Base-by-base conservation (phyloP, 345 rosid species). In the Gossypium mustelinum region DNA sequence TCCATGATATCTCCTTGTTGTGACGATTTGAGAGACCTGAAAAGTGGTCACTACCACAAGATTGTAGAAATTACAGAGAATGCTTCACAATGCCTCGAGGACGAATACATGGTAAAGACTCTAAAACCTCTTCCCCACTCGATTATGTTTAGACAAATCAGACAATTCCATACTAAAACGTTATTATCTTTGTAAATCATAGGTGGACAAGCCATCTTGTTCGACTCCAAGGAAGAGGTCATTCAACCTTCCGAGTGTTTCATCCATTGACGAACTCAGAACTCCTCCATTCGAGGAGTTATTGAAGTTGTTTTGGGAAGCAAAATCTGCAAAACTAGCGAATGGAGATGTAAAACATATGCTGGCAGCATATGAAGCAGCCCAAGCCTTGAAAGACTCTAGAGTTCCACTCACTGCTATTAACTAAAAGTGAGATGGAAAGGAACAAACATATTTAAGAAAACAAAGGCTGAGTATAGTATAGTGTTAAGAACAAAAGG, bases 201-300 rank as follows among this genome's bases (percentile, higher is more conserved):
- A 95, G 99, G 91, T 93, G 74, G 98, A 95, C 75, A 90, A 91
- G 74, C 94, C 97, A 13, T 87, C 99, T 43, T 93, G 98, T 84
- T 95, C 98, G 9, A 93, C 97, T 7, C 99, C 97, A 0, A 88
- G 86, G 76, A 91, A 87, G 87, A 90, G 99, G 81, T 74, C 82
- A 34, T 86, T 91, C 61, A 87, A 88, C 72, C 88, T 95, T 74
- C 97, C 94, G 2, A 90, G 91, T 82, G 70, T 84, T 2, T 80
- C 86, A 67, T 93, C 97, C 13, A 91, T 95, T 0, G 97, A 95
- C 70, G 97, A 95, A 73, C 97, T 95, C 12, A 85, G 93, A 75
- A 95, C 98, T 45, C 97, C 97, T 27, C 84, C 90, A 0, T 92
- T 90, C 13, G 98, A 95, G 72, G 97, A 95, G 72, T 70, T 95